Evolutionary conservation across 1,284 basidiomycete species (phyloP), one percentile per base, ranked within the genome.

Genomic region (Xerocomus nothofagi): DNA sequence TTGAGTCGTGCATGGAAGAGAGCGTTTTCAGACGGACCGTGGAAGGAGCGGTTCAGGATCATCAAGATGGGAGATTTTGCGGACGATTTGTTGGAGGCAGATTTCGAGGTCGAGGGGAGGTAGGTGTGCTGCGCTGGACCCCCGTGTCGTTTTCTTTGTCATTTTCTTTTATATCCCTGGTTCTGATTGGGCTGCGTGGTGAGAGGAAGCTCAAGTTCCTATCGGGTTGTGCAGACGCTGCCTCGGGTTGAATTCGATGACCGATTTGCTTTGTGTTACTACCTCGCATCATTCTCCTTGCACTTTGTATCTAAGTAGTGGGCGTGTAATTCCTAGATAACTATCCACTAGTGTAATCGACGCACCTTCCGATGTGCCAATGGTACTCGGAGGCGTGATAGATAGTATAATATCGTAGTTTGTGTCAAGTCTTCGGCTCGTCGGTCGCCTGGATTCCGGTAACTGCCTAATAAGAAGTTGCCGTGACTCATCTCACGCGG

Each of bases 1-100:
- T 65, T 90, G 52, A 91, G 88, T 65, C 75, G 79, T 26, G 76
- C 81, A 23, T 90, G 87, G 88, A 76, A 71, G 65, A 73, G 77
- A 47, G 81, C 86, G 63, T 88, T 88, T 66, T 81, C 79, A 8
- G 75, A 74, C 29, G 74, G 71, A 1, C 73, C 74, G 45, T 61
- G 58, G 56, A 61, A 56, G 53, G 70, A 66, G 20, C 61, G 73
- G 60, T 83, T 84, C 58, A 73, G 66, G 52, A 74, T 85, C 33
- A 72, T 84, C 55, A 76, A 72, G 39, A 74, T 85, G 73, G 83
- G 84, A 58, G 78, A 80, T 62, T 85, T 84, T 59, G 81, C 76
- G 7, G 72, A 67, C 15, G 75, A 77, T 60, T 62, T 85, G 49
- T 69, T 82, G 33, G 78, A 82, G 56, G 56, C 67, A 44, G 64